These are phyloP conservation scores for Fusarium begoniae DNA, from an alignment of 2,329 filamentous ascomycete species.

Conservation along the genomic window DNA sequence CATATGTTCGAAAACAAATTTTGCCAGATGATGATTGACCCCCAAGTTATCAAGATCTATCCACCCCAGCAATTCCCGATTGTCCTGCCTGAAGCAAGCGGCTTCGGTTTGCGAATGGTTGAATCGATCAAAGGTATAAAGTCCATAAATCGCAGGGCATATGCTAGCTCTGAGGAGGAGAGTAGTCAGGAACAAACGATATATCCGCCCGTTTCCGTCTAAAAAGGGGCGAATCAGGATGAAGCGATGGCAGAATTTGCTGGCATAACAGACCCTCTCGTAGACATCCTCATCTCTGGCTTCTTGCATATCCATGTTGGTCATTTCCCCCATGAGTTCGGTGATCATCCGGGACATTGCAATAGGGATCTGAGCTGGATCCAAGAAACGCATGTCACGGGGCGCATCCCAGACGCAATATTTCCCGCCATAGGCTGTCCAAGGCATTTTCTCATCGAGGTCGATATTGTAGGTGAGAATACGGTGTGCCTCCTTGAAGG, in stretches of 20 bases:
- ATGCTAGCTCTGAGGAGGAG: conserved; percentile 43
- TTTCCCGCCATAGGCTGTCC: conserved; percentile 24
- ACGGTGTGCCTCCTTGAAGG: conserved; percentile 37
- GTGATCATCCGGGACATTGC: conserved; percentile 40
- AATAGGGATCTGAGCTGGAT: neutral
- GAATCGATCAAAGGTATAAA: neutral
- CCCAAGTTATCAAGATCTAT: neutral
- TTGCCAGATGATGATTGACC: neutral
- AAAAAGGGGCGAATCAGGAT: conserved; percentile 49
- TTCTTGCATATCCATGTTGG: neutral
- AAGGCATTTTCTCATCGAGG: neutral
- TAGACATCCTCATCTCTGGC: too few species aligned
- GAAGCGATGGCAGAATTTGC: conserved; percentile 43
- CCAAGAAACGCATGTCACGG: neutral
- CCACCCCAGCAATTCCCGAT: neutral
- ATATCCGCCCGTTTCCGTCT: conserved; percentile 49
- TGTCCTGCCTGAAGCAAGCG: neutral
- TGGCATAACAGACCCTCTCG: conserved; percentile 7
- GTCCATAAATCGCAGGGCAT: neutral
- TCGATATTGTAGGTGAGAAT: conserved; percentile 26
- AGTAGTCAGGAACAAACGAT: conserved; percentile 47
- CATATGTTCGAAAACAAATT: neutral
- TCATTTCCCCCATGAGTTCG: conserved; percentile 18
- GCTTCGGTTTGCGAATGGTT: neutral
- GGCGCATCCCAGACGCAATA: conserved; percentile 39